Evolutionary conservation across 768 basidiomycete species (phyloP).

Genomic region (Tricholoma terreum): DNA sequence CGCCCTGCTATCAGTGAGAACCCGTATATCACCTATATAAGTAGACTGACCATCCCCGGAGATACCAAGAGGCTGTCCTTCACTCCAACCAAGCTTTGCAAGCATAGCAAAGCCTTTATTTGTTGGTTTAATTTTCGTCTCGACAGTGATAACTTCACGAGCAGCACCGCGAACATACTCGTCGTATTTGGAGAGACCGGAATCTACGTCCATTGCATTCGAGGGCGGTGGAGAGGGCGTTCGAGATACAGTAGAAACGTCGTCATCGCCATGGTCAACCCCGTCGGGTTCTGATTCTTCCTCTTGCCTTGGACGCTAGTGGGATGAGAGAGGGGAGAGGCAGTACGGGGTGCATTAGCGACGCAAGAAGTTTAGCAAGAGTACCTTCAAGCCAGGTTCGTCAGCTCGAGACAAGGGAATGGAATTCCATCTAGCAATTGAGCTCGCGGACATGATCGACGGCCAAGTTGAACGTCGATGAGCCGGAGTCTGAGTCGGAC

Average conservation of each 20-base stretch:
- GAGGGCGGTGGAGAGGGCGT: constrained; percentile 63
- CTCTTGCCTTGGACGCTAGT: constrained; percentile 64
- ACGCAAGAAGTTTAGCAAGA: constrained; percentile 45
- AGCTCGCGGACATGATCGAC: constrained; percentile 55
- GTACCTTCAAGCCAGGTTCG: constrained; percentile 59
- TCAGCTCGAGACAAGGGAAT: constrained; percentile 44
- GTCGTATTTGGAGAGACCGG: constrained; percentile 57
- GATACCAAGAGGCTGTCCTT: constrained; percentile 74
- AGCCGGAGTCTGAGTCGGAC: background rate
- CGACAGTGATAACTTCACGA: constrained; percentile 72
- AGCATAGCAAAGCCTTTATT: constrained; percentile 84
- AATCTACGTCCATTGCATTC: constrained; percentile 52
- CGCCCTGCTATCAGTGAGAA: constrained; percentile 48
- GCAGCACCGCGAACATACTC: constrained; percentile 51
- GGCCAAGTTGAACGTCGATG: background rate
- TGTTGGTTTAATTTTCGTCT: constrained; percentile 73
- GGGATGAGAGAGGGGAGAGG: constrained; percentile 45
- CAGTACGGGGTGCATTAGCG: constrained; percentile 49
- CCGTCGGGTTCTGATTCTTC: constrained; percentile 46
- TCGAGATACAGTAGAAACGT: constrained; percentile 71
- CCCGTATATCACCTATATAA: background rate
- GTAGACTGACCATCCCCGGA: constrained; percentile 63
- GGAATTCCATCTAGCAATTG: constrained; percentile 71
- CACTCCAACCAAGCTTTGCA: constrained; percentile 78
- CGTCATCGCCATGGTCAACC: constrained; percentile 58